Evolutionary conservation across 2,329 filamentous ascomycete species (phyloP).

Genomic region (Fusarium sacchari): DNA sequence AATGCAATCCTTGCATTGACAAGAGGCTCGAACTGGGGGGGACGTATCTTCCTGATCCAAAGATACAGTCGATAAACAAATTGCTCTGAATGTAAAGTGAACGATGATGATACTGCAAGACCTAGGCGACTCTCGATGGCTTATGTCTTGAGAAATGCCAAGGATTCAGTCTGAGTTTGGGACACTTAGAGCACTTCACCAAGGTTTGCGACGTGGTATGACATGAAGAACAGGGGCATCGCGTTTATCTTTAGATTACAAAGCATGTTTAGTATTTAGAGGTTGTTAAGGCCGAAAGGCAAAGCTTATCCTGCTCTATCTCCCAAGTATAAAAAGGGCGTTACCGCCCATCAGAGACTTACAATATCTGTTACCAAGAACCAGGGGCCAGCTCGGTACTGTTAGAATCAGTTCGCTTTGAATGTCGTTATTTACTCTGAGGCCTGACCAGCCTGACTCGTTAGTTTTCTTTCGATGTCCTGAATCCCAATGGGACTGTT

Average conservation of each 20-base stretch:
- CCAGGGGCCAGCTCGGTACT: too few relatives aligned
- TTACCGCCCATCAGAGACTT: rapidly evolving
- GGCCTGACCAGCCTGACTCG: neutral
- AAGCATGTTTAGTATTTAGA: rapidly evolving
- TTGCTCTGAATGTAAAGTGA: neutral
- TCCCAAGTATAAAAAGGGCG: neutral
- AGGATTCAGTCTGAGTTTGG: neutral
- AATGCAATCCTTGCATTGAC: neutral
- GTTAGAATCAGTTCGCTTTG: neutral
- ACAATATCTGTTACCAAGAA: too few relatives aligned
- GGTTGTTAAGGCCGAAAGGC: rapidly evolving
- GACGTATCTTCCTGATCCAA: neutral
- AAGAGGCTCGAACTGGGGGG: neutral
- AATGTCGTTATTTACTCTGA: neutral
- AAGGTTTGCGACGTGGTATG: neutral
- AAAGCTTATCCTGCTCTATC: neutral
- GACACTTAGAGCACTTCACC: rapidly evolving
- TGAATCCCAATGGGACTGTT: rapidly evolving
- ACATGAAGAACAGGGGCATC: rapidly evolving
- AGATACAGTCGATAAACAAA: neutral
- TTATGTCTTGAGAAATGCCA: neutral
- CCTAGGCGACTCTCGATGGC: neutral
- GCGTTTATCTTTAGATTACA: neutral
- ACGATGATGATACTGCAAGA: neutral
- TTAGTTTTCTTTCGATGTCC: rapidly evolving